Conservation (phyloP, 2,329 filamentous ascomycete species). For the Xylaria sp. region DNA sequence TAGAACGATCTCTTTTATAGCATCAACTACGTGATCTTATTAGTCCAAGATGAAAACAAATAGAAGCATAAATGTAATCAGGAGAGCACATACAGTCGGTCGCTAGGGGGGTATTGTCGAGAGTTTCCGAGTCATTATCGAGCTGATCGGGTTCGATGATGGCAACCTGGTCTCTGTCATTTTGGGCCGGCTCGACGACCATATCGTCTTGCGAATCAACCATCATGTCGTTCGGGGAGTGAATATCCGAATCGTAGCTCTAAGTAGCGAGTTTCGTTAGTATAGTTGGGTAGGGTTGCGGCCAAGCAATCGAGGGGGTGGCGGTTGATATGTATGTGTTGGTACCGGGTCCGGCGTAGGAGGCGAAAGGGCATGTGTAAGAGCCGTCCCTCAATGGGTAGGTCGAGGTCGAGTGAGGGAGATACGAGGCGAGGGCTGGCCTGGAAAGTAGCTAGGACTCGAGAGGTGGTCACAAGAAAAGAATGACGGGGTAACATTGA, state of each 20-base stretch:
- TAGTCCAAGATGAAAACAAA: constrained; percentile 39
- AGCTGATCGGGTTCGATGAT: constrained; percentile 66
- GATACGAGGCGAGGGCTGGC: constrained; percentile 11
- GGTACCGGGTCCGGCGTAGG: constrained; percentile 7
- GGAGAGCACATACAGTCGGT: constrained; percentile 61
- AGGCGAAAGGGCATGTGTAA: constrained; percentile 10
- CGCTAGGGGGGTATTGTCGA: constrained; percentile 61
- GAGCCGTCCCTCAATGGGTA: constrained; percentile 4
- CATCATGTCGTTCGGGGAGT: constrained; percentile 68
- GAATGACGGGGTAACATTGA: constrained; percentile 16
- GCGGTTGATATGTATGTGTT: not conserved
- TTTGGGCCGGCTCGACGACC: constrained; percentile 58
- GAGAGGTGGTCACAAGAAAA: constrained; percentile 19
- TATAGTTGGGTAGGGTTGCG: constrained; percentile 22
- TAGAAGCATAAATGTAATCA: constrained; percentile 11
- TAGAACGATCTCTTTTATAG: constrained; percentile 85
- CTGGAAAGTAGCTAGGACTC: constrained; percentile 13
- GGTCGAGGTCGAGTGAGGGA: constrained; percentile 11
- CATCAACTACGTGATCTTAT: constrained; percentile 69
- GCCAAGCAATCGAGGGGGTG: not conserved
- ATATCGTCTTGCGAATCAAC: constrained; percentile 67
- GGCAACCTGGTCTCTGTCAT: constrained; percentile 63
- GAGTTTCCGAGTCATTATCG: constrained; percentile 60
- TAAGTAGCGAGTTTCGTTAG: constrained; percentile 48
- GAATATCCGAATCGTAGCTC: constrained; percentile 63